Conservation (phyloP, 2,329 filamentous ascomycete species). For the Ilyonectria robusta region DNA sequence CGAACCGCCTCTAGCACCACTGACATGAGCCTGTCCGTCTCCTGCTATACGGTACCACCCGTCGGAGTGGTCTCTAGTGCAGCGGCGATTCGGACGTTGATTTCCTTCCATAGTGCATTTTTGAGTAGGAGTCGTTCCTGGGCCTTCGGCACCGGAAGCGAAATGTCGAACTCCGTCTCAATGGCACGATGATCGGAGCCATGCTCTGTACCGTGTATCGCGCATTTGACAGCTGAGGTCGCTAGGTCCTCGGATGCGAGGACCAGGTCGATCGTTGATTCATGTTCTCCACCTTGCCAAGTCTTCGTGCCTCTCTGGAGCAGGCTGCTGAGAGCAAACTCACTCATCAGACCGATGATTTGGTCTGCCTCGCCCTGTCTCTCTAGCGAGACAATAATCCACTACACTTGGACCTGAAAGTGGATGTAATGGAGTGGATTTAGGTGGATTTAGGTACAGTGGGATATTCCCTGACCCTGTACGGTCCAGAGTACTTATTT, state of each 20-base stretch:
- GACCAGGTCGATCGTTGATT: conserved; percentile 46
- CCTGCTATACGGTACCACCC: conserved; percentile 19
- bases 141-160: not conserved
- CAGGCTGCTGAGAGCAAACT: conserved; percentile 39
- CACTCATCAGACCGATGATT: too few relatives aligned
- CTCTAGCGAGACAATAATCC: too few relatives aligned
- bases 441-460: too few relatives aligned
- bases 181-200: conserved; percentile 41
- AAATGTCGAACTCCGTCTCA: not conserved
- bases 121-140: conserved; percentile 7
- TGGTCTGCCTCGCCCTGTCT: too few relatives aligned
- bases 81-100: conserved; percentile 23
- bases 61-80: conserved; percentile 11
- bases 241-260: conserved; percentile 40
- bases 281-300: conserved; percentile 44
- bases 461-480: too few relatives aligned
- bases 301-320: conserved; percentile 53
- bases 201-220: not conserved
- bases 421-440: too few relatives aligned
- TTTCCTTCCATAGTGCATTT: conserved; percentile 30
- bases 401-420: too few relatives aligned
- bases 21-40: conserved; percentile 9
- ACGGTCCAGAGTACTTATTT: too few relatives aligned
- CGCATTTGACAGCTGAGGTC: conserved; percentile 11
- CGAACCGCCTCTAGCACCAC: too few relatives aligned